Evolutionary conservation across 2,329 filamentous ascomycete species (phyloP).

Genomic region (Aspergillus calidoustus): DNA sequence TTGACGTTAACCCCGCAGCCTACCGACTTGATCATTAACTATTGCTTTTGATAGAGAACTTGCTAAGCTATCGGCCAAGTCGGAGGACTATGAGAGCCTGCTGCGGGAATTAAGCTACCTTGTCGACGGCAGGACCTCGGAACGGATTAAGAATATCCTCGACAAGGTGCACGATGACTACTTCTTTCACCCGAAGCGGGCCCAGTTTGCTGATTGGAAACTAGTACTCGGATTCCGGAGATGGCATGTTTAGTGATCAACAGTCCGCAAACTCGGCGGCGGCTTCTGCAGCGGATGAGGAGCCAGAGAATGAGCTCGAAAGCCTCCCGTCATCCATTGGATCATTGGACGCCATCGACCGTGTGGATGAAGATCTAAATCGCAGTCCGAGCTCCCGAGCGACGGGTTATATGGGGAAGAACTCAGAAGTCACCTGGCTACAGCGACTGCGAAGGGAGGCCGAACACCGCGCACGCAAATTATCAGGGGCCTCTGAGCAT

Average conservation of each 20-base stretch:
- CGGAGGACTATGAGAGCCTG: conserved; percentile 44
- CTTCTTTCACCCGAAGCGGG: neutral
- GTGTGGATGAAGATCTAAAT: conserved; percentile 52
- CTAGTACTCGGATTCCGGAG: conserved; percentile 28
- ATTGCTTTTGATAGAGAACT: conserved; percentile 34
- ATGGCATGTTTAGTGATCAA: conserved; percentile 28
- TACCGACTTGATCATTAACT: conserved; percentile 2
- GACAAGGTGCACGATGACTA: conserved; percentile 38
- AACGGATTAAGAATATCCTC: conserved; percentile 41
- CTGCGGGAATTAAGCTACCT: conserved; percentile 41
- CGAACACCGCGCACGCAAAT: conserved; percentile 36
- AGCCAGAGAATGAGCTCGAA: conserved; percentile 30
- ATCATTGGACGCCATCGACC: conserved; percentile 50
- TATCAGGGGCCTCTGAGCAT: conserved; percentile 34
- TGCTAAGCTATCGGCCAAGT: conserved; percentile 38
- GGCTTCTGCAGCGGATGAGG: conserved; percentile 36
- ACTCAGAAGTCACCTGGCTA: conserved; percentile 53
- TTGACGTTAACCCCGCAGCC: conserved; percentile 2
- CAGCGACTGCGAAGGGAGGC: conserved; percentile 47
- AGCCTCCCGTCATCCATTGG: conserved; percentile 43
- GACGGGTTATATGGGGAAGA: conserved; percentile 52
- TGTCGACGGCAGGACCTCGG: conserved; percentile 39
- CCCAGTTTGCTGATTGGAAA: conserved; percentile 4
- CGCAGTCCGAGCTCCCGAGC: conserved; percentile 40
- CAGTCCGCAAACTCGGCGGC: conserved; percentile 35